Conservation (phyloP, 2,329 filamentous ascomycete species). For the Fusarium mexicanum region DNA sequence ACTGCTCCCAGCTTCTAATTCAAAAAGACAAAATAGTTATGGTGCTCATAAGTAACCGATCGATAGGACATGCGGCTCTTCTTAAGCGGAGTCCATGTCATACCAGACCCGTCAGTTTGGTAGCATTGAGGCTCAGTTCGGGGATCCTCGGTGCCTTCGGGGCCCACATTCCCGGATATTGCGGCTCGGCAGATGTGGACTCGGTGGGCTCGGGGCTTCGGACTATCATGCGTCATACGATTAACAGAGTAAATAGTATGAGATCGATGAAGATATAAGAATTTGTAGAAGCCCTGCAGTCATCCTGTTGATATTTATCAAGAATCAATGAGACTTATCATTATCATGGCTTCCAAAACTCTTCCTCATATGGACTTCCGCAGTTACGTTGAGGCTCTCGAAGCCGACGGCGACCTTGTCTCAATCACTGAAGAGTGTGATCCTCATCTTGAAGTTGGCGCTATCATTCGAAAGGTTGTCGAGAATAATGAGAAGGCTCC, state of each 20-base stretch:
- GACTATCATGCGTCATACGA: background rate
- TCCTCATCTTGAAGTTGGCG: constrained; percentile 56
- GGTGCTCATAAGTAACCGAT: too few species aligned
- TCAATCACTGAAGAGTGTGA: constrained; percentile 56
- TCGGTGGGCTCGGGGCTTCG: constrained; percentile 17
- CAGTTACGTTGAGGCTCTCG: constrained; percentile 19
- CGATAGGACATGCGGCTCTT: background rate
- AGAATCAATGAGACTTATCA: background rate
- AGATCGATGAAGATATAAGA: background rate
- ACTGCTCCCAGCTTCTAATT: background rate
- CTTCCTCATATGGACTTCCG: constrained; percentile 42
- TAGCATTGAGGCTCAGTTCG: background rate
- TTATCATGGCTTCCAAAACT: constrained; percentile 13
- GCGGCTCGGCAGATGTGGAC: background rate
- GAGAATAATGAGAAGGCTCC: constrained; percentile 59
- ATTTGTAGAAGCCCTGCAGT: background rate
- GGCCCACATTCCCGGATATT: background rate
- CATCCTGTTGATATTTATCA: rapidly evolving
- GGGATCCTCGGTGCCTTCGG: background rate
- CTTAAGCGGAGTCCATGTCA: background rate
- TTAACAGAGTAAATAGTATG: background rate
- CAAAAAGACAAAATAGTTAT: background rate
- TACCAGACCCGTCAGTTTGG: background rate
- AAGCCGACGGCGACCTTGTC: constrained; percentile 53
- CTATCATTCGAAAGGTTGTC: constrained; percentile 57